Evolutionary conservation across 345 rosid genomes (phyloP).

Genomic region (Eucalyptus polybractea): DNA sequence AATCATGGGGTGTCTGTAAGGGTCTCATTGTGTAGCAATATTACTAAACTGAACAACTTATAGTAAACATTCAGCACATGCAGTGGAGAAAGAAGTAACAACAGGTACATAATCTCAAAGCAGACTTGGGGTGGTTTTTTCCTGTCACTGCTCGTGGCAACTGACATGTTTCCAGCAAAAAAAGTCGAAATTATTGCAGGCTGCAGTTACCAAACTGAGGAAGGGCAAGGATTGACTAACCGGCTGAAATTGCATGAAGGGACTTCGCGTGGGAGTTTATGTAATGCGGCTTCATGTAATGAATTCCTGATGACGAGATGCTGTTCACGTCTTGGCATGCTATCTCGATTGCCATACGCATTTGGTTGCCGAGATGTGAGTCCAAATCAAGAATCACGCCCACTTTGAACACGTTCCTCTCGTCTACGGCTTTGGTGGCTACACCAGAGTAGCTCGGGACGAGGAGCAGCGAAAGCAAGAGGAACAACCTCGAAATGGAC

Average conservation of each 20-base stretch:
- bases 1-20: background rate
- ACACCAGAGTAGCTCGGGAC: background rate
- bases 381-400: conserved; percentile 18
- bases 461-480: background rate
- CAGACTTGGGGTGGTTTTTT: background rate
- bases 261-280: background rate
- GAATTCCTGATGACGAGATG: background rate
- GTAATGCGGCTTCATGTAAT: background rate
- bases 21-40: background rate
- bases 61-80: background rate
- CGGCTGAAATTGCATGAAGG: background rate
- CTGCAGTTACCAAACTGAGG: background rate
- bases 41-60: too few relatives aligned
- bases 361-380: conserved; percentile 15
- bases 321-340: conserved; percentile 16
- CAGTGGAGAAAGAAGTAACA: background rate
- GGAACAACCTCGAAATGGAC: background rate
- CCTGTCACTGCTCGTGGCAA: background rate
- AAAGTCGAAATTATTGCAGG: background rate
- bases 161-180: background rate
- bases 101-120: background rate
- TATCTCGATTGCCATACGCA: conserved; percentile 25
- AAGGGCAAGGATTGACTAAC: background rate
- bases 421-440: background rate
- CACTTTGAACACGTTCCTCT: background rate